Percentiles rank a stretch among this genome's conserved stretches.
These are phyloP conservation scores for Boletus hoseneyae DNA, from an alignment of 1,284 basidiomycete species.

Conservation along the genomic window DNA sequence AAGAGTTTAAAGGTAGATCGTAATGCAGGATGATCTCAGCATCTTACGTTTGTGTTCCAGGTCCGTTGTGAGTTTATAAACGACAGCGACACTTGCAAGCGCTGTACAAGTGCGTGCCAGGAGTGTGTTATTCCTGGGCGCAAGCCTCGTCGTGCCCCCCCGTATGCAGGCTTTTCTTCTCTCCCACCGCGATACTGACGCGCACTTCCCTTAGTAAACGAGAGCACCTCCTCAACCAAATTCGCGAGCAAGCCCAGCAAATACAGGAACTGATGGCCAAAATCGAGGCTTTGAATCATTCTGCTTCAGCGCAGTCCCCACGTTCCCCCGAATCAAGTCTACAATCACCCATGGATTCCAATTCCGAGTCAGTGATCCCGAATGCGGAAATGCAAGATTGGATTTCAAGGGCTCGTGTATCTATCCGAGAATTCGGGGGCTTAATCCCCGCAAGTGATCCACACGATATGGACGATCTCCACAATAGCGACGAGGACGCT, in stretches of 20 bases:
- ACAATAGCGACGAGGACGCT: constrained; percentile 23
- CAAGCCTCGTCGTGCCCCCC: constrained; percentile 71
- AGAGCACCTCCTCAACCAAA: constrained; percentile 69
- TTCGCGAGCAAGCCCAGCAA: constrained; percentile 64
- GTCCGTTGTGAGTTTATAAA: constrained; percentile 70
- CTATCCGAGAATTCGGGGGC: constrained; percentile 60
- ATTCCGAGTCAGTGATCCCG: constrained; percentile 29
- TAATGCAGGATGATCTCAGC: background rate
- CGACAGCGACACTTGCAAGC: constrained; percentile 66
- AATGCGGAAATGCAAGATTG: constrained; percentile 58
- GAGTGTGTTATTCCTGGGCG: constrained; percentile 74
- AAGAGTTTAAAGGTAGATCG: constrained; percentile 61
- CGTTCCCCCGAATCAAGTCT: constrained; percentile 29
- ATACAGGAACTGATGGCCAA: constrained; percentile 66
- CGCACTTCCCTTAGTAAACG: constrained; percentile 52
- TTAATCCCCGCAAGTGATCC: constrained; percentile 54
- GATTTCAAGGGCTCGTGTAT: constrained; percentile 67
- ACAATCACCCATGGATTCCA: constrained; percentile 25
- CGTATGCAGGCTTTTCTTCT: constrained; percentile 44
- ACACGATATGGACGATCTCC: constrained; percentile 34
- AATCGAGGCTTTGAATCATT: constrained; percentile 42
- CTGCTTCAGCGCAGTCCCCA: constrained; percentile 25
- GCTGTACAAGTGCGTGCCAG: constrained; percentile 61
- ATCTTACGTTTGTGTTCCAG: constrained; percentile 25
- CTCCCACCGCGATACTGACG: constrained; percentile 4